Evolutionary conservation across 371 early-diverging fungal genomes (phyloP), one percentile per base, ranked within the genome.

Genomic region (Parasitella parasitica): DNA sequence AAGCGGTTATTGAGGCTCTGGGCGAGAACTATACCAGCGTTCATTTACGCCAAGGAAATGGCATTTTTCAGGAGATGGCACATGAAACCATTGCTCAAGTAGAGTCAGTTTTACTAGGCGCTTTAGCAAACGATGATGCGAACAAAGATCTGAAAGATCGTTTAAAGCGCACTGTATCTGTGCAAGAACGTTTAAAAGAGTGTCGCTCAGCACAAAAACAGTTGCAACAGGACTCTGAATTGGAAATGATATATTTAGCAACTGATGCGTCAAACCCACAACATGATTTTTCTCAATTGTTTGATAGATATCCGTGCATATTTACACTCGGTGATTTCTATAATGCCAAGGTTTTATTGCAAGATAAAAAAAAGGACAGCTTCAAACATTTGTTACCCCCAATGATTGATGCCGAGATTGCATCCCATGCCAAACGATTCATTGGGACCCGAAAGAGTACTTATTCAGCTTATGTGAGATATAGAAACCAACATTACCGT

Each of bases 1-100:
- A 69, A 9, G 36, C 55, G 9, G 49, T 82, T 2, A 54, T 71
- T 8, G 18, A 57, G 0, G 35, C 26, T 32, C 59, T 83, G 2
- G 79, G 83, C 24, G 69, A 64, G 4, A 46, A 64, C 3, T 83
- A 65, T 52, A 62, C 70, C 4, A 71, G 80, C 48, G 71, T 75
- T 7, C 85, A 84, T 43, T 43, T 81, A n/a, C 72, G 85, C n/a
- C 69, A 68, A 18, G 82, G 79, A 11, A 76, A 77, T 56, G 81
- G 81, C 16, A 64, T 69, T 0, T 79, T 79, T 53, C 60, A 63
- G n/a, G 37, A 57, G 24, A 52, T 51, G 22, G 57, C 66, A 20
- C n/a, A 27, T 15, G 66, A 63, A 26, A 78, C 79, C 0, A 57
- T 76, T 27, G 27, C 12, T 13, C 24, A 49, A 49, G 28, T 49